Conservation (phyloP, 768 basidiomycete genomes). For the Flagelloscypha sp. region DNA sequence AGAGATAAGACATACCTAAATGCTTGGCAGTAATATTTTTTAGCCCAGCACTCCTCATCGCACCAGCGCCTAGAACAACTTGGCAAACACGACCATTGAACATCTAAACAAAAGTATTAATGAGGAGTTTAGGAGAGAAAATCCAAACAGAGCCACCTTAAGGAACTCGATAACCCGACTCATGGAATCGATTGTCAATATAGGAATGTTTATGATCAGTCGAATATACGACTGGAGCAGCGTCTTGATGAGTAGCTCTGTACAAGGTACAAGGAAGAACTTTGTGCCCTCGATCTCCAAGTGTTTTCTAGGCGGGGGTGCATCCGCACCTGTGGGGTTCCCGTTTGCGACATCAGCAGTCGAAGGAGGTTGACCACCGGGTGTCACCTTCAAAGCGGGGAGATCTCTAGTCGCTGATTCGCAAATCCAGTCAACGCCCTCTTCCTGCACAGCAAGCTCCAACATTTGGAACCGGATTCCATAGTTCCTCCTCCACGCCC, state of each 20-base stretch:
- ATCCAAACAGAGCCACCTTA: too few relatives aligned
- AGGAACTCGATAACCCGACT: conserved; percentile 88
- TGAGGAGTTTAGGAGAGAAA: too few relatives aligned
- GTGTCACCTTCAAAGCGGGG: too few relatives aligned
- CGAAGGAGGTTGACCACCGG: too few relatives aligned
- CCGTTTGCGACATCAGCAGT: too few relatives aligned
- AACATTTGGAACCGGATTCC: too few relatives aligned
- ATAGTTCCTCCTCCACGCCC: conserved; percentile 92
- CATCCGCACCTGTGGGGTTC: too few relatives aligned
- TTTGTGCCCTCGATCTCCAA: conserved; percentile 74
- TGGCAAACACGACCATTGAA: conserved; percentile 98
- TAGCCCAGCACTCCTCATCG: conserved; percentile 96
- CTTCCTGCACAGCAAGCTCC: too few relatives aligned
- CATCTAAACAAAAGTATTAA: too few relatives aligned
- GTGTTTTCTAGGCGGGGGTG: conserved; percentile 34
- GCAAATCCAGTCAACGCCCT: too few relatives aligned
- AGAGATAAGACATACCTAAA: conserved; percentile 50
- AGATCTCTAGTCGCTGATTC: too few relatives aligned
- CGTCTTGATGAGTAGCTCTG: conserved; percentile 56
- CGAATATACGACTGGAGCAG: conserved; percentile 81
- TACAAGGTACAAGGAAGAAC: conserved; percentile 84
- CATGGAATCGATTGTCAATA: conserved; percentile 94
- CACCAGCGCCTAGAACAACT: conserved; percentile 95
- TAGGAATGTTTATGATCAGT: conserved; percentile 78
- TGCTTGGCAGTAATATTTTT: conserved; percentile 99